Evolutionary conservation across 352 stramenopile genomes (phyloP).

Genomic region (Aphanomyces cochlioides): DNA sequence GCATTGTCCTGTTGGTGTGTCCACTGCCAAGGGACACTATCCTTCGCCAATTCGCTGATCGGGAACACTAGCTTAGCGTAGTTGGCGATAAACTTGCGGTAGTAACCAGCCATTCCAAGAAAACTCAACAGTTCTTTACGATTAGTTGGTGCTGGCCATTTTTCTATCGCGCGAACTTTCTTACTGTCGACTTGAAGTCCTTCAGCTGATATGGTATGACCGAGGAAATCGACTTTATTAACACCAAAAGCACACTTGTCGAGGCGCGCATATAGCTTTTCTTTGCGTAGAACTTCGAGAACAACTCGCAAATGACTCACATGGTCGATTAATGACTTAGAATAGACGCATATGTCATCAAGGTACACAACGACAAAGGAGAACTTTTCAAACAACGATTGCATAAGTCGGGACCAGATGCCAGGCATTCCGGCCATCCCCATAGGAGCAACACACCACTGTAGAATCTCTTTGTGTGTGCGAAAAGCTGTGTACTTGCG

Average conservation of each 20-base stretch:
- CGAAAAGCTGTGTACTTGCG: slow-evolving; percentile 35
- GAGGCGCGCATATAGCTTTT: neutral
- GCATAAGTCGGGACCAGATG: slow-evolving; percentile 43
- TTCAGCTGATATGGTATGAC: slow-evolving; percentile 25
- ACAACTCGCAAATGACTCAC: slow-evolving; percentile 1
- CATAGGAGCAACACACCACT: slow-evolving; percentile 47
- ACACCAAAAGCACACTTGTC: slow-evolving; percentile 4
- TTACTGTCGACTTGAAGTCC: slow-evolving; percentile 14
- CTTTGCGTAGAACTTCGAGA: neutral
- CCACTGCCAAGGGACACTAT: slow-evolving; percentile 29
- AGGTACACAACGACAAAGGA: slow-evolving; percentile 43
- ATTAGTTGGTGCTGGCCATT: neutral
- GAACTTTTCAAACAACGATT: slow-evolving; percentile 35
- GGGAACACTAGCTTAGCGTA: slow-evolving; percentile 30
- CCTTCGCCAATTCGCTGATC: slow-evolving; percentile 31
- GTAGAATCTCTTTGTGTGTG: slow-evolving; percentile 37
- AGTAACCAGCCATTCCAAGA: slow-evolving; percentile 18
- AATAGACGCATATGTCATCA: slow-evolving; percentile 37
- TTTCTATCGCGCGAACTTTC: slow-evolving; percentile 15
- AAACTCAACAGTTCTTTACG: slow-evolving; percentile 21
- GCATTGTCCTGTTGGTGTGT: slow-evolving; percentile 9
- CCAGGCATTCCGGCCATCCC: slow-evolving; percentile 41
- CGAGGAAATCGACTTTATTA: neutral
- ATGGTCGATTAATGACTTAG: neutral
- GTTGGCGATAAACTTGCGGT: slow-evolving; percentile 17